Evolutionary conservation across 176 grass and related monocot species (phyloP), one percentile per base, ranked within the genome.

Genomic region (Ampelocalamus luodianensis): DNA sequence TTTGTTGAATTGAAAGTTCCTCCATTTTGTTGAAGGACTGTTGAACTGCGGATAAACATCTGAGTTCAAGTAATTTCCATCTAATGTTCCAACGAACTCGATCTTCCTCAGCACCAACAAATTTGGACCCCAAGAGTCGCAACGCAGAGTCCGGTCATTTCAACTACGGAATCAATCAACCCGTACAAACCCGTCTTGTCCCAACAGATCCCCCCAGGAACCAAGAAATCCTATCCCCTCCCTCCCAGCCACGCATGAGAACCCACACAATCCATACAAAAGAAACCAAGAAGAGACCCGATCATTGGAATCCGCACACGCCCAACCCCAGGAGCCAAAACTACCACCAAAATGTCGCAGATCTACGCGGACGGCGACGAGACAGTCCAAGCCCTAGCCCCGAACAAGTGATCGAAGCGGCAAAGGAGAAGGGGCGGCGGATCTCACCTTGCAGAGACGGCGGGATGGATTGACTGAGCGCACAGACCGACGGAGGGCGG

Each of bases 371-470:
- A 42, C 5, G 40, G 40, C 22, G 68, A 22, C 37, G 8, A 38
- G 10, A 71, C 22, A 4, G 4, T 8, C 34, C 18, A n/a, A 44
- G 18, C 68, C 68, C 68, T 71, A 44, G 68, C 10, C 20, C 40
- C 68, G 42, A 71, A 10, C 20, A 40, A n/a, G 20, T 22, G 38
- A 24, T 45, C 22, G 4, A 71, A 23, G 22, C 59, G 40, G 68
- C 10, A 10, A 20, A 45, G 40, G 68, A 43, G 39, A 43, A 20
- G 8, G 68, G 18, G 1, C 68, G 4, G 39, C 18, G 39, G 20
- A 71, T 26, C 68, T 71, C 20, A 46, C 68, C 68, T 71, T 45
- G 68, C 39, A 22, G 68, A 44, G 68, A 44, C 40, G 68, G 40
- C 15, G 36, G 36, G 4, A 17, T 36, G 8, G 36, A 68, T 10